Evolutionary conservation across 768 basidiomycete species (phyloP).

Genomic region (Suillus brevipes): DNA sequence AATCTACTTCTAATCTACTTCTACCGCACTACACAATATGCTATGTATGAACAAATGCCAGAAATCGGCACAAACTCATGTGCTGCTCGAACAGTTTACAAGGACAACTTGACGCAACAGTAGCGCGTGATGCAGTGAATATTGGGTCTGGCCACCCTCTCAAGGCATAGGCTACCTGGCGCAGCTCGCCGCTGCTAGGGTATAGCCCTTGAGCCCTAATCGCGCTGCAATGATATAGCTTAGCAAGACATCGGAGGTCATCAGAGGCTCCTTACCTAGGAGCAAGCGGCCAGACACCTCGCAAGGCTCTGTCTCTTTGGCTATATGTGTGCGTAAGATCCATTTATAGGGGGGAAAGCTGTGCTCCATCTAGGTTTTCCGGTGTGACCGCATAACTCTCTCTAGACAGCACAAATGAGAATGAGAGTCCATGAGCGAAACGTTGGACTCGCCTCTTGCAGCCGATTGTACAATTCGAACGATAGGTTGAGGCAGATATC

Average conservation of each 20-base stretch:
- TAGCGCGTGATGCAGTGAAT: background rate
- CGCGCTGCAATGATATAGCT: background rate
- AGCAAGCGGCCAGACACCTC: background rate
- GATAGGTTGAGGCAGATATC: conserved; percentile 2
- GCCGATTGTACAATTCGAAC: background rate
- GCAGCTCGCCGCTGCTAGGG: background rate
- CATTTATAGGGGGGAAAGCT: background rate
- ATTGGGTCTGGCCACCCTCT: background rate
- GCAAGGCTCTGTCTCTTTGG: background rate
- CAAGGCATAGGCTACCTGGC: background rate
- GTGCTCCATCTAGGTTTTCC: background rate
- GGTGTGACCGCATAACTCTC: background rate
- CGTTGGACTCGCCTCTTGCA: background rate
- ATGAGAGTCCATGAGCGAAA: background rate
- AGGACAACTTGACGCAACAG: conserved; percentile 3
- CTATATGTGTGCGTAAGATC: background rate
- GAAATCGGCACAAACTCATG: background rate
- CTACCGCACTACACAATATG: conserved; percentile 3
- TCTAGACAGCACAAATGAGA: background rate
- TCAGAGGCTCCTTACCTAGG: background rate
- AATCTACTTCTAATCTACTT: conserved; percentile 1
- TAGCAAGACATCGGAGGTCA: background rate
- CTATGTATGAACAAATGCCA: conserved; percentile 5
- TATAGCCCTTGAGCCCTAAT: background rate
- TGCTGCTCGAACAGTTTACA: conserved; percentile 5